Conservation (phyloP, 1,139 yeast species). For the Taiozyma onychis region DNA sequence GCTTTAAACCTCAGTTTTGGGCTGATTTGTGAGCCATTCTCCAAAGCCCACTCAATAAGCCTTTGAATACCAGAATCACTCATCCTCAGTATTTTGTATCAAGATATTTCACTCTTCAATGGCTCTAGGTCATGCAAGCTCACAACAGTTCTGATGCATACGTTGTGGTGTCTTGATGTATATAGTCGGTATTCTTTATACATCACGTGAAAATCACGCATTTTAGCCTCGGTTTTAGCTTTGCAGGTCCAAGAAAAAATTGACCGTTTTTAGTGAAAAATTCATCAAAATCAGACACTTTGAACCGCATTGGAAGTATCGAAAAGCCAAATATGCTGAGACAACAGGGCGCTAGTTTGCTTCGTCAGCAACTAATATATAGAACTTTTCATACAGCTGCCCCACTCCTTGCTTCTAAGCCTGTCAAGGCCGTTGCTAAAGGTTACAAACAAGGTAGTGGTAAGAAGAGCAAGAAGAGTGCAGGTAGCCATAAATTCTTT, state of each 20-base stretch:
- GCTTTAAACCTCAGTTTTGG: constrained; percentile 28
- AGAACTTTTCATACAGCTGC: constrained; percentile 5
- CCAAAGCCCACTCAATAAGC: constrained; percentile 43
- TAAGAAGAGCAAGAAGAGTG: constrained; percentile 6
- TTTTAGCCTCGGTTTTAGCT: background rate
- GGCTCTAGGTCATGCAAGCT: too few relatives aligned
- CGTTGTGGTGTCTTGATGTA: too few relatives aligned
- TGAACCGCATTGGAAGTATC: background rate
- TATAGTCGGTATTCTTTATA: background rate
- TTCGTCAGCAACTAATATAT: background rate
- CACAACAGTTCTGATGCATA: too few relatives aligned
- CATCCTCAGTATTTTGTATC: background rate
- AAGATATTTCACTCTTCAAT: too few relatives aligned
- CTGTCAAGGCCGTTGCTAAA: constrained; percentile 9
- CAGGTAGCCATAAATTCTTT: constrained; percentile 9
- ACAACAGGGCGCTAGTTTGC: background rate
- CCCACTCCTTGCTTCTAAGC: constrained; percentile 4
- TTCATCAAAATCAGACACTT: background rate
- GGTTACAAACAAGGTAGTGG: constrained; percentile 11
- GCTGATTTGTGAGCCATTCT: constrained; percentile 41
- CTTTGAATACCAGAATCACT: constrained; percentile 14
- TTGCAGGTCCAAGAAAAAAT: background rate
- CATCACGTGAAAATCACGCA: background rate
- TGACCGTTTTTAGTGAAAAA: background rate
- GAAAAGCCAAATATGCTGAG: background rate